A percentile compares a stretch with the other conserved stretches of the same genome.
These are phyloP conservation scores for Hordeum vulgare DNA, from an alignment of 176 grass and related monocot genomes.

Conservation along the genomic window DNA sequence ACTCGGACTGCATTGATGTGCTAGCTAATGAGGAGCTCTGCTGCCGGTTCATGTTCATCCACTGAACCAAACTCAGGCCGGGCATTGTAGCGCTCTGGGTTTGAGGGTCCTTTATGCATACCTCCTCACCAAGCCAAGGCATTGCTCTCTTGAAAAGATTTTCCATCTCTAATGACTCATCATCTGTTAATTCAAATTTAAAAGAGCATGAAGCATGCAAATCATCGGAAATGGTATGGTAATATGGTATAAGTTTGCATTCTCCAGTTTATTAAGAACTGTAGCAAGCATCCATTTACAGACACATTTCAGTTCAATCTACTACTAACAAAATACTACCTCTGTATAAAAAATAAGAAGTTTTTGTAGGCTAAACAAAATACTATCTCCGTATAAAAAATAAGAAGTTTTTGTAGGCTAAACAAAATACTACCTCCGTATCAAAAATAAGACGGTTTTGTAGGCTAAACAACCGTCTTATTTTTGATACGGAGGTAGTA, in stretches of 20 bases:
- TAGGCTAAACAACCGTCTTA: too few species aligned
- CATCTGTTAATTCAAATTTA: constrained; percentile 54
- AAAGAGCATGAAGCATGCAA: constrained; percentile 5
- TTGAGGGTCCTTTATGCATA: constrained; percentile 82
- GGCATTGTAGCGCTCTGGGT: constrained; percentile 74
- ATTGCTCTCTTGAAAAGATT: constrained; percentile 89
- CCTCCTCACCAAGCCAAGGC: constrained; percentile 98
- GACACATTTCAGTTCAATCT: neutral
- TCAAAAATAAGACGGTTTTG: too few species aligned
- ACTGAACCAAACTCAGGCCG: constrained; percentile 87
- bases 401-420: too few species aligned
- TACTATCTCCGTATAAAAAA: too few species aligned
- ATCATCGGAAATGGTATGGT: neutral
- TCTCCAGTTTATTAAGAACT: neutral
- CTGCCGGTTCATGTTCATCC: constrained; percentile 98
- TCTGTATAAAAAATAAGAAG: too few species aligned
- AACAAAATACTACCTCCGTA: too few species aligned
- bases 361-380: too few species aligned
- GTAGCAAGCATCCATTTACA: neutral
- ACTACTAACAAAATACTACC: neutral
- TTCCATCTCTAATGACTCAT: constrained; percentile 86
- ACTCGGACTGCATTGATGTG: constrained; percentile 55
- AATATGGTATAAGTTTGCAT: neutral
- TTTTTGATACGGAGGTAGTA: too few species aligned
- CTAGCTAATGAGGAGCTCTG: constrained; percentile 61